A percentile compares a stretch with the other conserved stretches of the same genome.
phyloP scores from a whole-genome alignment of 208 protist species.

The Crithidia bombi region DNA sequence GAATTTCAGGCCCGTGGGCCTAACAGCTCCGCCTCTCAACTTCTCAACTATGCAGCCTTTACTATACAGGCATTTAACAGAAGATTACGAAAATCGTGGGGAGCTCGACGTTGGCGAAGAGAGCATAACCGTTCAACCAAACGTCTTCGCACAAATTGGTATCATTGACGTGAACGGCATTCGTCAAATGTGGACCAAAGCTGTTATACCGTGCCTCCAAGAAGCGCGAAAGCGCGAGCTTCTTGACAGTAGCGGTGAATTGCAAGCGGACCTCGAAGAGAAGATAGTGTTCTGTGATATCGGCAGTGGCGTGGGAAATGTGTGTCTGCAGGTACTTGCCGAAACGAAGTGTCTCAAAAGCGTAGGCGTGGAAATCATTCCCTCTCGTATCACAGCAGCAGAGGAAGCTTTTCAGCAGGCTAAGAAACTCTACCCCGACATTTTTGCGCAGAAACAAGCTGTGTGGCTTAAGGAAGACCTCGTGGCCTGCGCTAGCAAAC shows the following conservation, averaged over 20 bases:
- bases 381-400: slow-evolving; percentile 60
- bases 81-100: slow-evolving; percentile 65
- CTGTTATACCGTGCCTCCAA: slow-evolving; percentile 53
- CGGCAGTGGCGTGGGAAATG: slow-evolving; percentile 83
- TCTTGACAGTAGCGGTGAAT: slow-evolving; percentile 32
- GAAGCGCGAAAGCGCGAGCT: slow-evolving; percentile 16
- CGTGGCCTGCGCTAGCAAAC: slow-evolving; percentile 46
- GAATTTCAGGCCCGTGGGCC: slow-evolving; percentile 36
- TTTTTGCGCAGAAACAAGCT: slow-evolving; percentile 63
- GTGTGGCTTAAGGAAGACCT: slow-evolving; percentile 76
- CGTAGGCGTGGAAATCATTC: slow-evolving; percentile 83
- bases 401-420: slow-evolving; percentile 51
- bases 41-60: slow-evolving; percentile 50
- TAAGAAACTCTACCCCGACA: slow-evolving; percentile 50
- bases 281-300: slow-evolving; percentile 84
- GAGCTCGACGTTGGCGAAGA: slow-evolving; percentile 70
- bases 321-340: slow-evolving; percentile 81
- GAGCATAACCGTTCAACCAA: slow-evolving; percentile 68
- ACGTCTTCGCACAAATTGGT: slow-evolving; percentile 83
- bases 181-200: slow-evolving; percentile 76
- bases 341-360: slow-evolving; percentile 73
- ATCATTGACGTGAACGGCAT: slow-evolving; percentile 73
- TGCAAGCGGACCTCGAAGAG: slow-evolving; percentile 44
- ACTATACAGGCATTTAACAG: slow-evolving; percentile 60
- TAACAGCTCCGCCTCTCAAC: slow-evolving; percentile 45